Percentiles rank a stretch among this genome's conserved stretches.
Conservation (phyloP, 306 rosid species). For the Acacia crassicarpa region DNA sequence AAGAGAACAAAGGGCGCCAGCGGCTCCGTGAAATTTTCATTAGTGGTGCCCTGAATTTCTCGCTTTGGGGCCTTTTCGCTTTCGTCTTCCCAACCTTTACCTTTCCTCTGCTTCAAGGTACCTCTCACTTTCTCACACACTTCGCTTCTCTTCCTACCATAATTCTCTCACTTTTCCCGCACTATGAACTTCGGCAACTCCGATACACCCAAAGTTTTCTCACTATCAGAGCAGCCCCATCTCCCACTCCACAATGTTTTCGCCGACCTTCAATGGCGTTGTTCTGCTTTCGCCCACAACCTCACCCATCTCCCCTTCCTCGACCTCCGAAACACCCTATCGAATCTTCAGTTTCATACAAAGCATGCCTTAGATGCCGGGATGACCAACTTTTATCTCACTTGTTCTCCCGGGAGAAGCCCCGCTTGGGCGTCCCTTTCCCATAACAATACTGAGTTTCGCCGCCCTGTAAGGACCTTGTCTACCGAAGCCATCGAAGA, state of each 20-base stretch:
- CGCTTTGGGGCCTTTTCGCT: neutral
- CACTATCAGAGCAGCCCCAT: conserved; percentile 37
- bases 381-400: conserved; percentile 26
- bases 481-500: conserved; percentile 71
- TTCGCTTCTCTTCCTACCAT: neutral
- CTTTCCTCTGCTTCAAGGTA: neutral
- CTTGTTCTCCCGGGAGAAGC: conserved; percentile 20
- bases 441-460: conserved; percentile 4
- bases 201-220: conserved; percentile 27
- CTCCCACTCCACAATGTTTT: conserved; percentile 42
- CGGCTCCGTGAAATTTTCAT: too few relatives aligned
- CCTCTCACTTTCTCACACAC: neutral
- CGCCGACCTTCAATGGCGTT: conserved; percentile 43
- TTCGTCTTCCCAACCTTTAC: neutral
- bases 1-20: too few relatives aligned
- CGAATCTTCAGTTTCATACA: conserved; percentile 43
- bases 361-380: conserved; percentile 30
- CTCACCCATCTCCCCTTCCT: conserved; percentile 35
- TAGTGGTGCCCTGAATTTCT: neutral
- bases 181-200: conserved; percentile 40
- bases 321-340: conserved; percentile 42
- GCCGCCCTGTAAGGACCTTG: conserved; percentile 34
- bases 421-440: conserved; percentile 66
- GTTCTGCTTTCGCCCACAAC: conserved; percentile 45
- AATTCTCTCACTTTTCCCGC: neutral